phyloP scores from a whole-genome alignment of 2,329 filamentous ascomycete species.

The Fusarium nygamai region DNA sequence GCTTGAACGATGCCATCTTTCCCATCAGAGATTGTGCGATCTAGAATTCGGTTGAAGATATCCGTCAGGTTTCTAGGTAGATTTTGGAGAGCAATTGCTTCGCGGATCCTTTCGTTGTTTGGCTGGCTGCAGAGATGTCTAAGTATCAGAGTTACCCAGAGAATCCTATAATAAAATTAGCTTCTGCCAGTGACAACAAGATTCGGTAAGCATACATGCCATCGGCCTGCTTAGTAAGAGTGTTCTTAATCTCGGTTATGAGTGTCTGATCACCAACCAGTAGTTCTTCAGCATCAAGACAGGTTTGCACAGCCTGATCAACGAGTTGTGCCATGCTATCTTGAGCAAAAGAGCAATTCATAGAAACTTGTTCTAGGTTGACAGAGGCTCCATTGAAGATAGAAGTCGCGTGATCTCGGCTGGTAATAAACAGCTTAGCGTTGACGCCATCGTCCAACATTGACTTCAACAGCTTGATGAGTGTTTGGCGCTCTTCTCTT shows the following conservation, averaged over 20 bases:
- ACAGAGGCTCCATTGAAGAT: rapidly evolving
- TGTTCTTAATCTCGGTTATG: rapidly evolving
- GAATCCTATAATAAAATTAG: rapidly evolving
- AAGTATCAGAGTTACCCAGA: background rate
- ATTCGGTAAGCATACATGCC: background rate
- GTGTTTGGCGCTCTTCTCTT: rapidly evolving
- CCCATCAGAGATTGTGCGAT: rapidly evolving
- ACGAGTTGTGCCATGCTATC: background rate
- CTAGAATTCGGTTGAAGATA: rapidly evolving
- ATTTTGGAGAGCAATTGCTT: rapidly evolving
- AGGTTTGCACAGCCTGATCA: background rate
- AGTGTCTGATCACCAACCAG: rapidly evolving
- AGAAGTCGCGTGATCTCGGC: rapidly evolving
- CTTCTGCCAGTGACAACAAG: rapidly evolving
- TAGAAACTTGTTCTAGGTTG: rapidly evolving
- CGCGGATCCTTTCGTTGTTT: background rate
- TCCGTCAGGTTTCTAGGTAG: background rate
- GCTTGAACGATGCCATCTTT: rapidly evolving
- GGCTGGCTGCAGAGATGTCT: background rate
- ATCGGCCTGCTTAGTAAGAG: rapidly evolving
- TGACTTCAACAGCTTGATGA: rapidly evolving
- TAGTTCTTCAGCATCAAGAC: background rate
- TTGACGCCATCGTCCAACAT: rapidly evolving
- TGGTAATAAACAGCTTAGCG: rapidly evolving
- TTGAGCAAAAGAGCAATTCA: background rate